Evolutionary conservation across 345 rosid genomes (phyloP), one percentile per base, ranked within the genome.

Genomic region (Excoecaria cochinchinensis): DNA sequence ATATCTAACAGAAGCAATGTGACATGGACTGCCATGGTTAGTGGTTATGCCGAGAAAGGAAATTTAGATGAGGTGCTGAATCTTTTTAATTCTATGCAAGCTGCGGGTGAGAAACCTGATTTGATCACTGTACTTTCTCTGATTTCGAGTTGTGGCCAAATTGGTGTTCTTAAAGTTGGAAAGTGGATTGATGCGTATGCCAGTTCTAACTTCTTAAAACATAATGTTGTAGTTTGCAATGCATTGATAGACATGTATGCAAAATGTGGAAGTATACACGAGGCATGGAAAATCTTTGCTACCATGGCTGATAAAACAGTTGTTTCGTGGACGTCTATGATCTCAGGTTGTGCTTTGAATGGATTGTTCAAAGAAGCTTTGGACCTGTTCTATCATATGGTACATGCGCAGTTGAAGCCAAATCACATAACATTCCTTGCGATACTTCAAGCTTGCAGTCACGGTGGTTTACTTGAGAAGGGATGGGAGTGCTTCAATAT

Each of bases 1-100:
- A 82, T 87, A 88, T 22, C 71, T 46, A 39, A 58, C 50, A 83
- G 83, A 81, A 83, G 89, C 76, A 67, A 83, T 79, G 92, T 91
- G 82, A 86, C 98, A 8, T 94, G 98, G 98, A 90, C 89, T 78
- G 94, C 89, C 11, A 88, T 94, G 85, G 89, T 94, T 68, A 82
- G 87, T 59, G 98, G 94, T 60, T 89, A 87, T 83, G 90, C 89
- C 4, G 85, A 83, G 78, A 87, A 85, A 73, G 93, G 93, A 47
- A 77, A 90, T 69, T 71, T 89, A 80, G 88, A 82, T 78, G 89
- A 81, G 74, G 97, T 89, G 0, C 80, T 86, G 82, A 69, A 64
- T 56, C 80, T 91, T 68, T 90, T 87, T 82, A 47, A 72, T 50
- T 72, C 80, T 55, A 89, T 91, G 92, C 75, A 73, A 77, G 71